Base-by-base conservation (phyloP, 176 grass and related monocot species). In the Melocanna baccifera region DNA sequence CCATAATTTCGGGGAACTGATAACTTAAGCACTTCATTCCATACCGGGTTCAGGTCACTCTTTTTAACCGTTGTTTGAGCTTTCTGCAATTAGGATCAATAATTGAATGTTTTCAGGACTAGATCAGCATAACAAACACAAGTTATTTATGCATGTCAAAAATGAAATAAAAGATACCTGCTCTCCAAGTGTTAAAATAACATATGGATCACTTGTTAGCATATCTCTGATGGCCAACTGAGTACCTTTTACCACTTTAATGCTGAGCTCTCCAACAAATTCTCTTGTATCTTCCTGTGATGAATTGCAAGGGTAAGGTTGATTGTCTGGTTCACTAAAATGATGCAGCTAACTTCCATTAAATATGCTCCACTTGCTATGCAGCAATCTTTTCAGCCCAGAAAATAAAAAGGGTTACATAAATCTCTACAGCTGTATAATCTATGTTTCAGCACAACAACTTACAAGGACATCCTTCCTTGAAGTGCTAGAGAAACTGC, bases 131-230 rank as follows among this genome's bases (percentile, higher is more conserved):
- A 55, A 72, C 2, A 80, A 62, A 71, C 12, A 70, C 7, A 87
- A 84, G 84, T 29, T 36, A 29, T 80, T 45, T 80, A 50, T 67
- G 28, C 25, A 62, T 58, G 20, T 53, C 55, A 9, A 66, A 48
- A 36, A 53, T 65, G 19, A 81, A 63, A 90, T 42, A 66, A 81
- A 75, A 70, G 4, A 69, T 84, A 96, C 97, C 89, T 99, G 88
- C 55, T 79, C 80, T 41, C 97, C 91, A 10, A 99, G 93, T 70
- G 66, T 29, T 78, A 99, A 69, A 89, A 99, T 73, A 82, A 96
- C 93, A 91, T 99, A 99, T 75, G 97, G 97, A 81, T 99, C 97
- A 76, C 97, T 96, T 58, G 97, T 89, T 64, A 95, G 78, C 89
- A 99, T 94, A 76, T 99, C 97, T 78, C 97, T 89, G 61, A 99